A percentile compares a stretch with the other conserved stretches of the same genome.
Evolutionary conservation across 805 yeast species (phyloP).

Genomic region (Yamadazyma tumulicola): DNA sequence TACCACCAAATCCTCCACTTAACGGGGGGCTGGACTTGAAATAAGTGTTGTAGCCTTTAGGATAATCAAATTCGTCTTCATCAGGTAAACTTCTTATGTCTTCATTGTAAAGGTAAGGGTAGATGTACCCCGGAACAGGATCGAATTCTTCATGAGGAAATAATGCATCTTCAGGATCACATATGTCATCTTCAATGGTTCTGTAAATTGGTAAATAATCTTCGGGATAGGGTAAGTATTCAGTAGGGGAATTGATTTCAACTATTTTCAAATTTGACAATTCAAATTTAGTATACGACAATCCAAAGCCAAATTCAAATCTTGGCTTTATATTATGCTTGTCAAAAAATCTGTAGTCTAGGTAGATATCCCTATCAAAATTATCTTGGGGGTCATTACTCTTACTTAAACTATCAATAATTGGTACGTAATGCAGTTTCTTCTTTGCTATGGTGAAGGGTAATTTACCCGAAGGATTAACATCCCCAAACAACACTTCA

Average conservation of each 20-base stretch:
- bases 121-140: conserved; percentile 54
- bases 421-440: conserved; percentile 43
- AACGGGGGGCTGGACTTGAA: conserved; percentile 32
- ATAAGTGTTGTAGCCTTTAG: conserved; percentile 34
- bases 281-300: conserved; percentile 49
- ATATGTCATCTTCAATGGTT: conserved; percentile 43
- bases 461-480: conserved; percentile 59
- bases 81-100: conserved; percentile 32
- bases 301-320: conserved; percentile 61
- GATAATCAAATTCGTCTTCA: conserved; percentile 36
- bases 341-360: conserved; percentile 59
- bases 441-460: conserved; percentile 63
- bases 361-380: conserved; percentile 45
- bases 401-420: conserved; percentile 33
- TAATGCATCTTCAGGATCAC: conserved; percentile 53
- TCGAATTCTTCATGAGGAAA: conserved; percentile 51
- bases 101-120: conserved; percentile 47
- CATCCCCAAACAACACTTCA: conserved; percentile 56
- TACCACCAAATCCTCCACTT: conserved; percentile 58
- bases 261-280: conserved; percentile 35
- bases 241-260: conserved; percentile 41
- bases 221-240: conserved; percentile 44
- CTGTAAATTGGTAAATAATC: conserved; percentile 43
- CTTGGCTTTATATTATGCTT: conserved; percentile 53
- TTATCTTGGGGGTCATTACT: conserved; percentile 37